phyloP scores from a whole-genome alignment of 2,329 filamentous ascomycete genomes.

The Beauveria sp. region DNA sequence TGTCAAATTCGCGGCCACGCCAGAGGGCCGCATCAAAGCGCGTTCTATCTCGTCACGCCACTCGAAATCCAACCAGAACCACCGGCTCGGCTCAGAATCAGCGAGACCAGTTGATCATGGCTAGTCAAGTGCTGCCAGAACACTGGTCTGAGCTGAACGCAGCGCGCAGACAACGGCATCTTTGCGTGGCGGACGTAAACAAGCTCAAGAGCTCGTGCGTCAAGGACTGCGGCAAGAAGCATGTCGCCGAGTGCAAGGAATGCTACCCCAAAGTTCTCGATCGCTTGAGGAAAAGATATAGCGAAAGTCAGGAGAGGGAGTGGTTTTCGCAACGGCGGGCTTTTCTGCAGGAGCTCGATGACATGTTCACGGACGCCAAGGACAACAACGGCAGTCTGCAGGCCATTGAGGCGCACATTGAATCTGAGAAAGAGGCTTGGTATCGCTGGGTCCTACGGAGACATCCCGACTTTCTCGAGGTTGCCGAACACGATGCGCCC shows the following conservation, averaged over 20 bases:
- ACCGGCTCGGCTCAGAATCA: not conserved
- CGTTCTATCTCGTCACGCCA: not conserved
- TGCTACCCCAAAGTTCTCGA: constrained; percentile 43
- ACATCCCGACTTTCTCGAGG: constrained; percentile 30
- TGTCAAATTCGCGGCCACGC: not conserved
- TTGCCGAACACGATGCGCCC: constrained; percentile 21
- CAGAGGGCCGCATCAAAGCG: not conserved
- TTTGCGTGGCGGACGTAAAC: constrained; percentile 34
- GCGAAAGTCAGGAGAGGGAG: constrained; percentile 29
- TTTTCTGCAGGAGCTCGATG: constrained; percentile 43
- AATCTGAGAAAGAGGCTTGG: constrained; percentile 46
- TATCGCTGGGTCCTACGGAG: constrained; percentile 38
- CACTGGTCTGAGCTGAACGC: constrained; percentile 32
- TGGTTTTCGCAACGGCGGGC: constrained; percentile 45
- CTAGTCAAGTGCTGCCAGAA: constrained; percentile 25
- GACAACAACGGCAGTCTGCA: constrained; percentile 34
- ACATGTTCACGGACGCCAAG: constrained; percentile 40
- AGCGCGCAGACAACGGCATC: constrained; percentile 23
- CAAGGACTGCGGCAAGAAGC: constrained; percentile 33
- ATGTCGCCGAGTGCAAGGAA: constrained; percentile 37
- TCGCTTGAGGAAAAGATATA: constrained; percentile 32
- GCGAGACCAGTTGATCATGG: constrained; percentile 6
- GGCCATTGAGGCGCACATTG: constrained; percentile 41
- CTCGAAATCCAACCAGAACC: not conserved
- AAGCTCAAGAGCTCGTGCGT: constrained; percentile 36